Evolutionary conservation across 2,329 filamentous ascomycete species (phyloP), one percentile per base, ranked within the genome.

Genomic region (Aspergillus transmontanensis): DNA sequence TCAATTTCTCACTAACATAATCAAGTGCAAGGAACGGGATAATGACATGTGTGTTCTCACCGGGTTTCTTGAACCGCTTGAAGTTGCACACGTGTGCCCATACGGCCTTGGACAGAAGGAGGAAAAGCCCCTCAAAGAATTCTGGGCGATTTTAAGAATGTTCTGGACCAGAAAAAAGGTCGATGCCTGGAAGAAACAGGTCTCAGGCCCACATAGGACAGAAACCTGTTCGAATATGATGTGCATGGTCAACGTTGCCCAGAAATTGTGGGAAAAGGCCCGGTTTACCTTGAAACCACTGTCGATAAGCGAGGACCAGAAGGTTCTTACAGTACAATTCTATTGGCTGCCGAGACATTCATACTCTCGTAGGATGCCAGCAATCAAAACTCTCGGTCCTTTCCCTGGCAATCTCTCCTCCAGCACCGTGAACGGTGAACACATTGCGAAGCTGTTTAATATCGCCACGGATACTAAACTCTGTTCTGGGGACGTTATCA

Each of bases 61-160:
- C n/a, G 11, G 21, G 19, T n/a, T 23, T 0, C 6, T 2, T 5
- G 36, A 57, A 23, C 34, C 26, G n/a, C 23, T 54, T 6, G 16
- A 59, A 45, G 23, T 43, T 6, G 55, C 55, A 1, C 55, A 57
- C 12, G 21, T 57, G 0, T 32, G 1, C 1, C 30, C 55, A 3
- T 57, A 12, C 19, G 4, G 19, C n/a, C 2, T 57, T 1, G 26
- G 12, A 0, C 10, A 14, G 4, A n/a, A 4, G 14, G 3, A 3
- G 2, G 0, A 19, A 43, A 6, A 14, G 21, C 1, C 1, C 28
- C 19, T 14, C 0, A 11, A 23, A 2, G 21, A 10, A 0, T 57
- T 57, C 21, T 57, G 55, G 36, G 0, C 0, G 0, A 12, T 10
- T 19, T n/a, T 57, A 16, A 6, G 2, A 3, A 0, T 16, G 3